A percentile compares a stretch with the other conserved stretches of the same genome.
Evolutionary conservation across 768 basidiomycete genomes (phyloP).

Genomic region (Kwoniella dendrophila): DNA sequence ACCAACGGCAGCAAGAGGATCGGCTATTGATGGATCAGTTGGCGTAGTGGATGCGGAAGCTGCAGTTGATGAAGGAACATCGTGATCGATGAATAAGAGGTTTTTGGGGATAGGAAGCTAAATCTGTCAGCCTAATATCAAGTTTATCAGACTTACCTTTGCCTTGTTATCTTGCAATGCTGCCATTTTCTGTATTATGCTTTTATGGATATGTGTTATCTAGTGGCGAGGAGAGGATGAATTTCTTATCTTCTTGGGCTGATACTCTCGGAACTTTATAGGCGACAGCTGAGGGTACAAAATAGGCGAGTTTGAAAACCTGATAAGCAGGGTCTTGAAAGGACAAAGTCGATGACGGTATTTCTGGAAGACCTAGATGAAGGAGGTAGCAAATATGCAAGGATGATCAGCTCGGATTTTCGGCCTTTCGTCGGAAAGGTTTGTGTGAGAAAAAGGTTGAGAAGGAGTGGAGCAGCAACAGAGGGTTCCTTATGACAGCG

Average conservation of each 20-base stretch:
- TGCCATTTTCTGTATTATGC: conserved; percentile 23
- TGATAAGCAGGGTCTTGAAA: too few relatives aligned
- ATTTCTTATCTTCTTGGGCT: too few relatives aligned
- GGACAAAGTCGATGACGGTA: too few relatives aligned
- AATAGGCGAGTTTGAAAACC: not conserved
- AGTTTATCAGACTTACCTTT: conserved; percentile 15
- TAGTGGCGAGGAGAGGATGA: conserved; percentile 4
- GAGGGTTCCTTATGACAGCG: too few relatives aligned
- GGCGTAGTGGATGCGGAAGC: conserved; percentile 37
- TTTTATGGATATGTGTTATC: too few relatives aligned
- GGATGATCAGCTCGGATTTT: too few relatives aligned
- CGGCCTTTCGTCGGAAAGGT: too few relatives aligned
- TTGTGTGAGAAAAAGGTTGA: too few relatives aligned
- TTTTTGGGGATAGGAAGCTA: conserved; percentile 53
- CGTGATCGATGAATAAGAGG: conserved; percentile 54
- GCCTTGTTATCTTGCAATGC: conserved; percentile 9
- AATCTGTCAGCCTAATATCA: not conserved
- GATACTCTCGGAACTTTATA: conserved; percentile 8
- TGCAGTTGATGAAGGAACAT: conserved; percentile 41
- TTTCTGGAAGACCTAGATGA: too few relatives aligned
- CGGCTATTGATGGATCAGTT: conserved; percentile 21
- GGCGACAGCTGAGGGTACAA: not conserved
- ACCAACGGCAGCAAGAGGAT: conserved; percentile 34
- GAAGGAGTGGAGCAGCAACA: too few relatives aligned
- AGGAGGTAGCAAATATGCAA: too few relatives aligned